Conservation (phyloP, 2,329 filamentous ascomycete species). For the Cercospora beticola region DNA sequence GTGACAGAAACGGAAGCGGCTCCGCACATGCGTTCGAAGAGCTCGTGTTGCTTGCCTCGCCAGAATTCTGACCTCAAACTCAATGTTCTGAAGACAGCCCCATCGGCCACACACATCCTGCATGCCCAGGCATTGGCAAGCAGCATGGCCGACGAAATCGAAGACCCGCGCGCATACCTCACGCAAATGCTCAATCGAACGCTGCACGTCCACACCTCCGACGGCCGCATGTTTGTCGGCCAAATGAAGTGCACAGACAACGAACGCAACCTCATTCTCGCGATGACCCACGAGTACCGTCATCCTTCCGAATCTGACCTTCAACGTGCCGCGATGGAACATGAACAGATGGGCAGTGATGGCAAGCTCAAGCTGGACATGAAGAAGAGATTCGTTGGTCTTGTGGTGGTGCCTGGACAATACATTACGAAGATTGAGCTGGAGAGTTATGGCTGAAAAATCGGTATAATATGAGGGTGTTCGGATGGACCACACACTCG, state of each 20-base stretch:
- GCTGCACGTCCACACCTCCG: slow-evolving; percentile 74
- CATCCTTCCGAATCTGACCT: slow-evolving; percentile 57
- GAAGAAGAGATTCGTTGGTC: slow-evolving; percentile 80
- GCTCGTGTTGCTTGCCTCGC: neutral
- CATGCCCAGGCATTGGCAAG: neutral
- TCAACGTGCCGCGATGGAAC: slow-evolving; percentile 37
- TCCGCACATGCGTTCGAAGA: neutral
- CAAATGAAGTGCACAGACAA: slow-evolving; percentile 93
- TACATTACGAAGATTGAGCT: slow-evolving; percentile 86
- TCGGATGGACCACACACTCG: no score
- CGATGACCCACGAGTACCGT: slow-evolving; percentile 85
- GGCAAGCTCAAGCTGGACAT: slow-evolving; percentile 64
- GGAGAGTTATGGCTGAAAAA: slow-evolving; percentile 60
- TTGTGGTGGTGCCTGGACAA: slow-evolving; percentile 84
- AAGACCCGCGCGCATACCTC: slow-evolving; percentile 34
- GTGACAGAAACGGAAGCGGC: neutral
- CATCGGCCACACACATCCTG: neutral
- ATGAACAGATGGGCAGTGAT: slow-evolving; percentile 32
- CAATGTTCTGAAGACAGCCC: neutral
- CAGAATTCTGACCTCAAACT: neutral
- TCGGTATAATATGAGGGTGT: no score
- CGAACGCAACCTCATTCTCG: slow-evolving; percentile 78
- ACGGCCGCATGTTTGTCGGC: slow-evolving; percentile 85
- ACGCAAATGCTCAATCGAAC: slow-evolving; percentile 55
- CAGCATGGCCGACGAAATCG: slow-evolving; percentile 14